These are phyloP conservation scores for Hypoxylon rubiginosum DNA, from an alignment of 2,329 filamentous ascomycete species.

Conservation along the genomic window DNA sequence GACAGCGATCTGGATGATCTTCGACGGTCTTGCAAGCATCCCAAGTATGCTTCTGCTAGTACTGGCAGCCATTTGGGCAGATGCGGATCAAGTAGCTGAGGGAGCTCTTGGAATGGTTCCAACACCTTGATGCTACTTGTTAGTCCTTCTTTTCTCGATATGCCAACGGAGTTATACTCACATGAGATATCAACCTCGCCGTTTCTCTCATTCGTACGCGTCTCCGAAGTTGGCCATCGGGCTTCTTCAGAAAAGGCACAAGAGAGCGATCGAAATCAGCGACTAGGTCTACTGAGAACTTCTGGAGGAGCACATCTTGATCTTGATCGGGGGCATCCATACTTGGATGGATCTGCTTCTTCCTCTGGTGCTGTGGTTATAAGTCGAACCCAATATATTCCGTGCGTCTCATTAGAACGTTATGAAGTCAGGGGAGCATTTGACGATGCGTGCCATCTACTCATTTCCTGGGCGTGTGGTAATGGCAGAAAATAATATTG, in stretches of 20 bases:
- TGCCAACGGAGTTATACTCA: constrained; percentile 49
- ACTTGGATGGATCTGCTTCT: constrained; percentile 18
- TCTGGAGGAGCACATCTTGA: constrained; percentile 72
- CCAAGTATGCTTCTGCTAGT: constrained; percentile 81
- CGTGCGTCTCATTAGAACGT: background rate
- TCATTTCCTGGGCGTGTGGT: background rate
- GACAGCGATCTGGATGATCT: constrained; percentile 57
- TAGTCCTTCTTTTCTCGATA: constrained; percentile 27
- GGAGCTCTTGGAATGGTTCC: constrained; percentile 94
- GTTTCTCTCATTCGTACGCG: constrained; percentile 66
- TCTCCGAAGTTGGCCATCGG: constrained; percentile 62
- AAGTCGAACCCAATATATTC: background rate
- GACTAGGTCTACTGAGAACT: constrained; percentile 70
- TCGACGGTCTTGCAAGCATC: constrained; percentile 67
- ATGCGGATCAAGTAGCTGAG: constrained; percentile 90
- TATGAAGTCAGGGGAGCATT: background rate
- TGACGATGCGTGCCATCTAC: too few species aligned
- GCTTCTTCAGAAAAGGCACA: constrained; percentile 65
- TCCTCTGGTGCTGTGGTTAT: background rate
- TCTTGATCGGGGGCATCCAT: constrained; percentile 75
- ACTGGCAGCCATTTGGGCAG: constrained; percentile 80
- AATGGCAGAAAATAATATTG: background rate
- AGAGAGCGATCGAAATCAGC: constrained; percentile 69
- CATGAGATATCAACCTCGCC: constrained; percentile 61
- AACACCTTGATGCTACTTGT: constrained; percentile 64